Evolutionary conservation across 257 asterid genomes (phyloP).

Genomic region (Rubia yunnanensis): DNA sequence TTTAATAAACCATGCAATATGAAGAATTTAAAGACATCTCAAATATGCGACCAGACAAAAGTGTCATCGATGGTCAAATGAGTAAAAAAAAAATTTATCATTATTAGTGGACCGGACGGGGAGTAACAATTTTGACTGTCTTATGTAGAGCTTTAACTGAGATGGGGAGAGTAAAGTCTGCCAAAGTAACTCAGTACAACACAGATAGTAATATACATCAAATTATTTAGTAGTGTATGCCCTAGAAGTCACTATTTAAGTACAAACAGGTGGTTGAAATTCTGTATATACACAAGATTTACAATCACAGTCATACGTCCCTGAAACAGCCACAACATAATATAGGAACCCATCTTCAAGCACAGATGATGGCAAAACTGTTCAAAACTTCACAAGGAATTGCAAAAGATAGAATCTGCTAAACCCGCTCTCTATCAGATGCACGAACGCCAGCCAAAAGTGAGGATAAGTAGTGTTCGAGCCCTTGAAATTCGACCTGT

Average conservation of each 20-base stretch:
- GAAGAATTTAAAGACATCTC: too few relatives aligned
- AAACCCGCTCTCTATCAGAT: constrained; percentile 27
- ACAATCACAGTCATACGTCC: constrained; percentile 12
- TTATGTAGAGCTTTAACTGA: too few relatives aligned
- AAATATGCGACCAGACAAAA: too few relatives aligned
- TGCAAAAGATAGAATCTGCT: not conserved
- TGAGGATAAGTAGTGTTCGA: constrained; percentile 35
- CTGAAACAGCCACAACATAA: not conserved
- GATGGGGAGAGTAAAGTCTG: not conserved
- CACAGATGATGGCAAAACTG: constrained; percentile 5
- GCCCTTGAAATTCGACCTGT: constrained; percentile 25
- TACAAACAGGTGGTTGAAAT: constrained; percentile 5
- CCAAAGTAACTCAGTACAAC: not conserved
- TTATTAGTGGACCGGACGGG: too few relatives aligned
- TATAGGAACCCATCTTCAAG: not conserved
- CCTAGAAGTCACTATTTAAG: not conserved
- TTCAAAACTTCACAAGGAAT: constrained; percentile 14
- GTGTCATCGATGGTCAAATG: too few relatives aligned
- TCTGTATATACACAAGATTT: constrained; percentile 15
- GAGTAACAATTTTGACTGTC: too few relatives aligned
- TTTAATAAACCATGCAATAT: too few relatives aligned
- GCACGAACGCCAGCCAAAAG: constrained; percentile 22
- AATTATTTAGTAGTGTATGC: not conserved
- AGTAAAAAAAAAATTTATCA: too few relatives aligned
- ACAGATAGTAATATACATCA: not conserved